Evolutionary conservation across 768 basidiomycete genomes (phyloP).

Genomic region (Cystobasidium onofrii): DNA sequence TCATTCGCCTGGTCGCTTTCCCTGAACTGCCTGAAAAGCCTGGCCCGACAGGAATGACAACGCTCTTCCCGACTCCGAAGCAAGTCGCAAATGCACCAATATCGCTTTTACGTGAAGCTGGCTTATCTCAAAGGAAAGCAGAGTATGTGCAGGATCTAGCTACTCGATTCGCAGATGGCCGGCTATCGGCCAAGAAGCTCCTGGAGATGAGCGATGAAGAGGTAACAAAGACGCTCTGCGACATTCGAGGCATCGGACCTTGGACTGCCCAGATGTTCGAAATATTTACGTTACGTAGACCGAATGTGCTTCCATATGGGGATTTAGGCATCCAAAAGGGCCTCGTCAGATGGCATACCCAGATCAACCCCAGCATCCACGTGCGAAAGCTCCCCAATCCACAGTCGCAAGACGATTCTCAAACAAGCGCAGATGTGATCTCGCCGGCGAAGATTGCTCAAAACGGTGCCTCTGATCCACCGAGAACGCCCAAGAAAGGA

Average conservation of each 20-base stretch:
- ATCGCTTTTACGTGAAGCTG: conserved; percentile 59
- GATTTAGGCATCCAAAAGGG: conserved; percentile 42
- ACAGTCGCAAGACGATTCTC: not conserved
- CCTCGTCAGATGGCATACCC: conserved; percentile 36
- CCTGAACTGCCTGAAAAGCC: conserved; percentile 62
- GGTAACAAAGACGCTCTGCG: conserved; percentile 49
- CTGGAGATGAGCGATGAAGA: conserved; percentile 66
- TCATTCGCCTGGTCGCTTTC: conserved; percentile 64
- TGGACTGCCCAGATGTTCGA: conserved; percentile 70
- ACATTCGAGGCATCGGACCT: conserved; percentile 57
- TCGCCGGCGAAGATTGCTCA: not conserved
- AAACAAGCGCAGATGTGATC: not conserved
- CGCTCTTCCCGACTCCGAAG: conserved; percentile 59
- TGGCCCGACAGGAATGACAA: conserved; percentile 14
- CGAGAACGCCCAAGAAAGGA: not conserved
- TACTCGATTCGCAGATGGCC: conserved; percentile 67
- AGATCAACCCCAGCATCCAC: conserved; percentile 31
- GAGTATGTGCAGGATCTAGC: conserved; percentile 81
- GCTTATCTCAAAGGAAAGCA: conserved; percentile 74
- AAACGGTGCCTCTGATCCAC: not conserved
- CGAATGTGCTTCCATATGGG: conserved; percentile 65
- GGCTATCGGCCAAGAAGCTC: conserved; percentile 65
- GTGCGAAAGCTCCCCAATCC: conserved; percentile 24
- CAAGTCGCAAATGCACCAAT: conserved; percentile 61
- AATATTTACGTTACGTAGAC: conserved; percentile 75